These are phyloP conservation scores for Sequoiadendron giganteum DNA, from an alignment of 75 land plant species.

Conservation along the genomic window DNA sequence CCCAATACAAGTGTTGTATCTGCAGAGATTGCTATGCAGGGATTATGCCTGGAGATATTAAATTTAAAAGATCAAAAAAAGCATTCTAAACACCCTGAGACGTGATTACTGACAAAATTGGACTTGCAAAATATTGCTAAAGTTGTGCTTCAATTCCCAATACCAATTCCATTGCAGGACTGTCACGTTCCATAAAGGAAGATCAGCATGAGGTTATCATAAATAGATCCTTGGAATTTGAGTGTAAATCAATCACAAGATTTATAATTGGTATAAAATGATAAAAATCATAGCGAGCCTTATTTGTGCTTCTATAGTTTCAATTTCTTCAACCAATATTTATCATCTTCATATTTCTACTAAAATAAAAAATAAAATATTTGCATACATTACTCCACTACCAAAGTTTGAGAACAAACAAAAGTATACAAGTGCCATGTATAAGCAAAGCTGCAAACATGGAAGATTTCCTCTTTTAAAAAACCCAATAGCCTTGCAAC, in stretches of 20 bases:
- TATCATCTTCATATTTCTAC: neutral
- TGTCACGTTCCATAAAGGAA: neutral
- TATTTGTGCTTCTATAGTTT: neutral
- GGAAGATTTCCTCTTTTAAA: neutral
- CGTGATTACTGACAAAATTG: neutral
- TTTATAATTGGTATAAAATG: neutral
- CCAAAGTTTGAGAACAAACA: neutral
- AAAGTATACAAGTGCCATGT: neutral
- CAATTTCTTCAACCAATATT: neutral
- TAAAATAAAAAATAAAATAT: neutral
- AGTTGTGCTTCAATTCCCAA: neutral
- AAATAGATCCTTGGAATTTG: too few species aligned
- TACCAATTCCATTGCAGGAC: neutral
- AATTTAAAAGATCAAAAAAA: neutral
- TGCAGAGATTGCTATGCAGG: too few species aligned
- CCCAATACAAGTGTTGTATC: neutral
- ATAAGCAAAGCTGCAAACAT: neutral
- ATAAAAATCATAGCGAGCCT: neutral
- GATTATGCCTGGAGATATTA: neutral
- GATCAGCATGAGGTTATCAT: neutral
- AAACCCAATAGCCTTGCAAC: neutral
- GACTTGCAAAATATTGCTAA: neutral
- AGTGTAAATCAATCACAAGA: neutral
- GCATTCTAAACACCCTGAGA: neutral
- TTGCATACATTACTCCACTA: neutral